Base-by-base conservation (phyloP, 768 basidiomycete species). In the Boletus barrowsii region DNA sequence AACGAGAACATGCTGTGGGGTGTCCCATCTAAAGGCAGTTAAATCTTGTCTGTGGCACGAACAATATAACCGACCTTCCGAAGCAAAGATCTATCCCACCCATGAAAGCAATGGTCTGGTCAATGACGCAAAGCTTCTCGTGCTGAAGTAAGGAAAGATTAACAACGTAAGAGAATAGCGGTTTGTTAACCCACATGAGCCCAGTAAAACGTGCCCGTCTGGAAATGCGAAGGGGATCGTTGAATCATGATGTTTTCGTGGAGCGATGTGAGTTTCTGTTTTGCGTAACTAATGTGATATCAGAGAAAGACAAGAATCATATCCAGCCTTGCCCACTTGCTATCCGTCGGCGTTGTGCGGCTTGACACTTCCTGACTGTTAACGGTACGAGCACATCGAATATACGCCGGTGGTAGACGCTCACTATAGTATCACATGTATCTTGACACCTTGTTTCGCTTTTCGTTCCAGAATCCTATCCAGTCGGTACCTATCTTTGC, bases 141-240 rank as follows among this genome's bases (percentile, higher is more conserved):
- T 98, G 97, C 92, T 95, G 56, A 24, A 24, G 42, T 20, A 40
- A 30, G 15, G 18, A 51, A 22, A 58, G 24, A 9, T 52, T 24
- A 30, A 33, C 3, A 13, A 41, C 11, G 10, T 9, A 14, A 26
- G 26, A 13, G 24, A 11, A 44, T 14, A 24, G 14, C 10, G 5
- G 18, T 22, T 22, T 6, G 4, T 13, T 72, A 32, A 8, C 87
- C 62, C 65, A 96, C 94, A 73, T 98, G 97, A 26, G 96, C 95
- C 97, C 97, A 99, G 67, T 97, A 95, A 69, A 96, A 93, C 3
- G 94, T 98, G 13, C 95, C 95, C 0, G 95, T 97, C 67, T 93
- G 89, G 71, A 98, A 93, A 72, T 99, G 97, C 3, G 93, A 96
- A 0, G 97, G 97, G 5, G 96, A 98, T 24, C 97, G 85, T 67